Base-by-base conservation (phyloP, 176 grass and related monocot genomes). In the Juncus inflexus region DNA sequence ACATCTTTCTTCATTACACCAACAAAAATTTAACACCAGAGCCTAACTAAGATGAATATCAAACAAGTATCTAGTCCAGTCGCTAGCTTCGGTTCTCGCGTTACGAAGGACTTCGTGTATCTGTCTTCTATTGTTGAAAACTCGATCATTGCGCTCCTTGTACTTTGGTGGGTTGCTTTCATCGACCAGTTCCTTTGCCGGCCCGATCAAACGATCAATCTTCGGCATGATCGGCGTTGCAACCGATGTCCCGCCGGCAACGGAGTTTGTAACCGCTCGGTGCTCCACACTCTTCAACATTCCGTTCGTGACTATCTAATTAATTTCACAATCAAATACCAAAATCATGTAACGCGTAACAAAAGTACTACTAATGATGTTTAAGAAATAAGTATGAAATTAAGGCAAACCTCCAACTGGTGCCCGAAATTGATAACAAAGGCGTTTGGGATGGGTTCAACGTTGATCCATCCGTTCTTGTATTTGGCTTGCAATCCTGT, bases 261-360 rank as follows among this genome's bases (percentile, higher is more conserved):
- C 37, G 2, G 79, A 58, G 58, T 81, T 81, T 3, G 79, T 81
- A 42, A 70, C 35, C 3, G 72, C 72, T 40, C 57, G 79, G 49
- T 76, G 79, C 65, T 76, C 79, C 15, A 81, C 64, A 55, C 79
- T 76, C 64, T 65, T 81, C 12, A 76, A 56, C 56, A 76, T 45
- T 45, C 72, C 79, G 35, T 80, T 80, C 9, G 62, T 67, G 35
- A 80, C 47, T 50, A 80, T 80, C 78, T 67, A 53, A 43, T 19
- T 45, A 67, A 80, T 66, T 66, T 39, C 15, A 60, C 50, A 43
- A 12, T 38, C 42, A 61, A 15, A 15, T 35, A 4, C n/a, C n/a
- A n/a, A n/a, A n/a, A n/a, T n/a, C n/a, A n/a, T n/a, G n/a, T n/a
- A n/a, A n/a, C n/a, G n/a, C n/a, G n/a, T n/a, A n/a, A n/a, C n/a